Evolutionary conservation across 495 filamentous ascomycete genomes (phyloP), one percentile per base, ranked within the genome.

Genomic region (Neurospora sp.): DNA sequence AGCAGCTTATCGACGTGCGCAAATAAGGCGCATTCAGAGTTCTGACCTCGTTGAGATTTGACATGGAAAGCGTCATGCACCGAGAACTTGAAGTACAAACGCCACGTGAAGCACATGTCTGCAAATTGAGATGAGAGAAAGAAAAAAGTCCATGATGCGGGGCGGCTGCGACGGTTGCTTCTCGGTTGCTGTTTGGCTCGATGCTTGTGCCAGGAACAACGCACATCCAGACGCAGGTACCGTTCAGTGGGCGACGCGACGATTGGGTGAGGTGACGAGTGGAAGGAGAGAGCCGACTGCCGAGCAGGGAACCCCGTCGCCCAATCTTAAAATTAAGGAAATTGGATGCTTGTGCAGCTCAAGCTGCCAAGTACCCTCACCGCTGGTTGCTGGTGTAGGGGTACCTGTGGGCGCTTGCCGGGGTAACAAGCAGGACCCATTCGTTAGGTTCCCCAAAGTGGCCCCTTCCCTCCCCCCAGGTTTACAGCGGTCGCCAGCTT

Each of bases 301-400:
- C 35, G 16, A 12, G 14, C 41, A 44, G 41, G 41, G 41, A 44
- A 44, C 41, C 41, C 41, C 22, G 5, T 69, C 53, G 71, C 74
- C 61, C 71, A 72, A 71, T 41, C 68, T 73, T 79, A 75, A 81
- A 76, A 79, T 81, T 80, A 80, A 81, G 77, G 77, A 78, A 77
- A 77, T 38, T 70, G 9, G 40, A 71, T 72, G 70, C 45, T 71
- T 76, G 76, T 74, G 59, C 27, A 22, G 68, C 70, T 69, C 42
- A 41, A 45, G 27, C 42, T 14, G 38, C 39, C 35, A 75, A 31
- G 76, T 75, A 76, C 72, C 73, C 40, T 71, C 20, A 44, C 73
- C 48, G 70, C 78, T 39, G 48, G 35, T 40, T 37, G 69, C 53
- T 31, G 75, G 71, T 69, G 69, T 42, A 22, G 35, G n/a, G 73